Conservation (phyloP, 164 flowering plant species). For the Kingdonia uniflora region DNA sequence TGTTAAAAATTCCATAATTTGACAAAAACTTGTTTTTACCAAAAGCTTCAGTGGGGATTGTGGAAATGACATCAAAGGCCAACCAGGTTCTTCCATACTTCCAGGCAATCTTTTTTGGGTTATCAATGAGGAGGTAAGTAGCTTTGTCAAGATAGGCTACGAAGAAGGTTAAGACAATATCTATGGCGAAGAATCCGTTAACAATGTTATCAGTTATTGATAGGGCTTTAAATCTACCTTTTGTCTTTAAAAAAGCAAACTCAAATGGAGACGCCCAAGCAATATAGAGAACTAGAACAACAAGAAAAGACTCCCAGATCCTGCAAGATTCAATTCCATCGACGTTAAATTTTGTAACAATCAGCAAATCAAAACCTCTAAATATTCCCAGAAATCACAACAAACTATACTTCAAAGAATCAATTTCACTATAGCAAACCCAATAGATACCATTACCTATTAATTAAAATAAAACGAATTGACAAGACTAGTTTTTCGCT, state of each 20-base stretch:
- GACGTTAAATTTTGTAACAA: conserved; percentile 1
- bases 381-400: too few species aligned
- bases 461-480: too few species aligned
- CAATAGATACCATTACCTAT: too few species aligned
- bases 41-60: conserved; percentile 73
- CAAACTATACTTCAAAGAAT: too few species aligned
- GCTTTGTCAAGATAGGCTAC: conserved; percentile 72
- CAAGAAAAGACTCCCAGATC: conserved; percentile 64
- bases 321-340: conserved; percentile 24
- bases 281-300: conserved; percentile 61
- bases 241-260: conserved; percentile 61
- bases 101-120: conserved; percentile 63
- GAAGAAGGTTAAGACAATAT: conserved; percentile 77
- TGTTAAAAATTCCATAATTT: conserved; percentile 67
- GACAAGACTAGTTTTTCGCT: too few species aligned
- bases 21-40: conserved; percentile 27
- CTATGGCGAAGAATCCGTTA: conserved; percentile 83
- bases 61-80: conserved; percentile 72
- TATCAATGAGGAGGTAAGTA: conserved; percentile 56
- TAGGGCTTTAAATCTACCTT: conserved; percentile 26
- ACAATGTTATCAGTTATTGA: conserved; percentile 67
- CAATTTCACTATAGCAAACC: too few species aligned
- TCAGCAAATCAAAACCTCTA: too few species aligned
- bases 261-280: conserved; percentile 98
- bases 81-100: conserved; percentile 66